Conservation (phyloP, 169 alveolate species). For the Cryptosporidium xiaoi region DNA sequence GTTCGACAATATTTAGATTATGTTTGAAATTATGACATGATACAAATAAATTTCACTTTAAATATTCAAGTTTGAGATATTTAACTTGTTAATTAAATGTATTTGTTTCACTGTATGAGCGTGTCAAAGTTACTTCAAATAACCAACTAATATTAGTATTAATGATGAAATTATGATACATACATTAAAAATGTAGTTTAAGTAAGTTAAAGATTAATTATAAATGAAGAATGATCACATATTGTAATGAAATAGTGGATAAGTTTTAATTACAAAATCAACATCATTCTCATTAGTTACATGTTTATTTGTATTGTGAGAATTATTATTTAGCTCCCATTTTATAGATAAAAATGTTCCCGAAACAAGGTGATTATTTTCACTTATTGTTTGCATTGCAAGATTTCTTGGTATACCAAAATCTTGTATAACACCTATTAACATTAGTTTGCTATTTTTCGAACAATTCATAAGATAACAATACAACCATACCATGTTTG, state of each 20-base stretch:
- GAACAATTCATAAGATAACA: slow-evolving; percentile 24
- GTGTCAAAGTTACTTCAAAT: no score
- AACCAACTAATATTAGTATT: no score
- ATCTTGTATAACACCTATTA: slow-evolving; percentile 63
- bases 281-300: background rate
- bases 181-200: no score
- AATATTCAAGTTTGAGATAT: no score
- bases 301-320: background rate
- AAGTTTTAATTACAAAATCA: slow-evolving; percentile 20
- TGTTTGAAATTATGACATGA: no score
- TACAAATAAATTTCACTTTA: no score
- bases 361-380: slow-evolving; percentile 19
- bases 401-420: slow-evolving; percentile 56
- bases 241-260: slow-evolving; percentile 52
- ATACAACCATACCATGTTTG: slow-evolving; percentile 64
- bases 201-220: no score
- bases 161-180: no score
- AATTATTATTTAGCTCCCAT: slow-evolving; percentile 2
- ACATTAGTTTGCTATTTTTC: slow-evolving; percentile 33
- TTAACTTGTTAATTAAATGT: no score
- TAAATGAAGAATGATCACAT: background rate
- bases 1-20: no score
- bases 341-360: slow-evolving; percentile 56
- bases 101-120: no score
- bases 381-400: slow-evolving; percentile 48